Evolutionary conservation across 257 asterid genomes (phyloP), one percentile per base, ranked within the genome.

Genomic region (Solanum verrucosum): DNA sequence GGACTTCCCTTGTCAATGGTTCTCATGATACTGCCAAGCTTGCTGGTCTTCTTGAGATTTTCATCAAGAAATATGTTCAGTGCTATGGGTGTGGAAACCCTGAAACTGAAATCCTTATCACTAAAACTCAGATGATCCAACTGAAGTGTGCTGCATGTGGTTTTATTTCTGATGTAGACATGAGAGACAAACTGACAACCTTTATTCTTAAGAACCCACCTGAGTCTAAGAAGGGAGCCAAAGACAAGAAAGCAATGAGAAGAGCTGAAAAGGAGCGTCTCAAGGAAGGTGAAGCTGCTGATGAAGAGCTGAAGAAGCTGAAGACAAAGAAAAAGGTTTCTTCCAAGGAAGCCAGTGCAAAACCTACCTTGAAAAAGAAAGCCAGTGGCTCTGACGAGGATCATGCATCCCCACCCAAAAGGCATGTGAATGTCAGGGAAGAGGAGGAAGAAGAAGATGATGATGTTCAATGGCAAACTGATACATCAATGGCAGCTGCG

Each of bases 61-160:
- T 91, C 89, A 91, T 91, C 6, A 89, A 91, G 88, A 91, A 90
- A 73, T 91, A 82, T 65, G 93, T 91, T 63, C 93, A 91, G 89
- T 91, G 93, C 65, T 90, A 91, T 89, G 93, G 92, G n/a, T 91
- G 92, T 81, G 85, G 87, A 63, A 91, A 91, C 65, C 93, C 93
- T 44, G 93, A 90, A 84, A 91, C 93, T 1, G 93, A 91, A 87
- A 81, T 91, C 56, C 5, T 91, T 3, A 91, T 91, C 72, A 89
- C 92, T 9, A 90, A 91, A 83, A 89, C n/a, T 71, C 92, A 90
- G 90, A 91, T 91, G 92, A 90, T 91, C 74, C 91, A 90, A 38
- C 89, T 91, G 70, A 91, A 91, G 73, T 91, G 92, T 85, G 92
- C 93, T 84, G 93, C 93, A 25, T 91, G 93, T 86, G 92, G 92